Base-by-base conservation (phyloP, 2,329 filamentous ascomycete species). In the Amauroascus verrucosus region DNA sequence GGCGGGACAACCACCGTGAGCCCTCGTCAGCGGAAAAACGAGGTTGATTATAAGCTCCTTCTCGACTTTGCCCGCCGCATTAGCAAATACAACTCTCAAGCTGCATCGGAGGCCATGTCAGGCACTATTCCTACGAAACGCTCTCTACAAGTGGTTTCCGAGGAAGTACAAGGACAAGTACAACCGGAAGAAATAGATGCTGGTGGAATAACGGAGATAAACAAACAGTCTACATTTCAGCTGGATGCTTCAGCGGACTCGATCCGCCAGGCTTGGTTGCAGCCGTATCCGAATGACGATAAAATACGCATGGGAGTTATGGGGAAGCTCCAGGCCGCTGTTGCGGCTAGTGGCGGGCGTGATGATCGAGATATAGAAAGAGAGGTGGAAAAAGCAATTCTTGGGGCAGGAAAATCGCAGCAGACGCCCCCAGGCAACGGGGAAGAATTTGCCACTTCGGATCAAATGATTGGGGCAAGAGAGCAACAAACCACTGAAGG, bases 301-400 rank as follows among this genome's bases (percentile, higher is more conserved):
- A 64, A 67, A 30, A 72, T 75, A 48, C 68, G 72, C 13, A 63
- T 71, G 61, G 72, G 72, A 1, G 55, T 72, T n/a, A 71, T 75
- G 67, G 72, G 69, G 1, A 70, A 72, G 54, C 61, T 74, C 38
- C 70, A 74, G 54, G 60, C 70, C 6, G 63, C 67, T 3, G 64
- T 65, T 18, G 60, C 76, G 51, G 65, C 80, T 72, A 62, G 93
- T 73, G 62, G 86, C 64, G 45, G 16, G 1, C 45, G 44, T 16
- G 51, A 47, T 16, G 51, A 47, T 14, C 54, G 75, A 70, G 63
- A 88, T 72, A 54, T 83, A 71, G 66, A 81, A 61, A 63, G 62
- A 45, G 71, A 74, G 56, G 67, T 73, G 11, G 70, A 72, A 38
- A 63, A 67, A 41, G 50, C 73, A 56, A 65, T 74, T 13, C 11